phyloP scores from a whole-genome alignment of 345 rosid genomes.

The Eucalyptus caleyi region DNA sequence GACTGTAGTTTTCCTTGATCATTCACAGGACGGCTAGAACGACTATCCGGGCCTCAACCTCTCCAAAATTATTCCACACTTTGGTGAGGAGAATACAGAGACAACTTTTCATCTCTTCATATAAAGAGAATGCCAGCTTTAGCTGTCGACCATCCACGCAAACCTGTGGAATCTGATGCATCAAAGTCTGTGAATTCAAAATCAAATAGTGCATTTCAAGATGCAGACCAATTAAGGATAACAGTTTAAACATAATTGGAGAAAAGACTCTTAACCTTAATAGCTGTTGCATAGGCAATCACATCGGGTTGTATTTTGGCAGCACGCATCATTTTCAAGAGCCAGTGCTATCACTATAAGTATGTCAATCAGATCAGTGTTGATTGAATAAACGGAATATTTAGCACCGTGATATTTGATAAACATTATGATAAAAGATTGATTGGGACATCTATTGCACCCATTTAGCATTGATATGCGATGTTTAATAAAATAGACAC shows the following conservation, averaged over 20 bases:
- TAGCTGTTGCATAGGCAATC: slow-evolving; percentile 80
- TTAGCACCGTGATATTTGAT: neutral
- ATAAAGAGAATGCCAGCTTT: slow-evolving; percentile 68
- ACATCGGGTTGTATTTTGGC: slow-evolving; percentile 76
- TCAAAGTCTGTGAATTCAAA: neutral
- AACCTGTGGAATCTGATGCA: slow-evolving; percentile 24
- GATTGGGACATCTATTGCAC: neutral
- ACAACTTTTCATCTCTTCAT: slow-evolving; percentile 60
- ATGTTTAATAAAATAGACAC: neutral
- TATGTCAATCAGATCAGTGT: neutral
- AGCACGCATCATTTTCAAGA: slow-evolving; percentile 58
- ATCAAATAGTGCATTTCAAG: neutral
- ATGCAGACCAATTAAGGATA: neutral
- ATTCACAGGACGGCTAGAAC: slow-evolving; percentile 78
- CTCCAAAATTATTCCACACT: neutral
- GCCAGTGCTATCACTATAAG: slow-evolving; percentile 10
- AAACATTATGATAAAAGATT: neutral
- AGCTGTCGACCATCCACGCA: slow-evolving; percentile 45
- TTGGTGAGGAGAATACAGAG: neutral
- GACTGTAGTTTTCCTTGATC: slow-evolving; percentile 69
- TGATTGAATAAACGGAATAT: neutral
- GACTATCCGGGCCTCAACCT: slow-evolving; percentile 91
- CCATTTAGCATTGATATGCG: neutral
- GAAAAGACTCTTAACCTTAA: slow-evolving; percentile 40
- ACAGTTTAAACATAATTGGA: neutral